A percentile compares a stretch with the other conserved stretches of the same genome.
Evolutionary conservation across 2,329 filamentous ascomycete species (phyloP).

Genomic region (Cordyceps sp.): DNA sequence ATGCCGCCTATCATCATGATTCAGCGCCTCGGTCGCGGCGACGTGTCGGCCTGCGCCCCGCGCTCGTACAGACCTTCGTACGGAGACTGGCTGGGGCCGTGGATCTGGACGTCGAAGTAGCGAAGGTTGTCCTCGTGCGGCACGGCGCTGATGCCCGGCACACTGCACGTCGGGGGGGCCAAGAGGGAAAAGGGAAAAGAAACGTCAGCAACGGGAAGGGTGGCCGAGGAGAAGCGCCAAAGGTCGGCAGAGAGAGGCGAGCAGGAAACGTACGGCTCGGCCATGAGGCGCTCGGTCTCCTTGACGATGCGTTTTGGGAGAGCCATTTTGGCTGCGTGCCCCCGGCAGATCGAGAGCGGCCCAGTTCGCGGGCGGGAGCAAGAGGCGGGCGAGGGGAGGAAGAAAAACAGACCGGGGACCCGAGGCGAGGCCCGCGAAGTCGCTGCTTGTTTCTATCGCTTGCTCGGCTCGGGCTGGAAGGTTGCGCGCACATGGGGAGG

Average conservation of each 20-base stretch:
- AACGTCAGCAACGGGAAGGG: not conserved
- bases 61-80: slow-evolving; percentile 63
- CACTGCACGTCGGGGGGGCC: too few relatives aligned
- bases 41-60: not conserved
- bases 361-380: not conserved
- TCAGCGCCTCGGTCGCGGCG: not conserved
- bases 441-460: too few relatives aligned
- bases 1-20: slow-evolving; percentile 40
- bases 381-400: not conserved
- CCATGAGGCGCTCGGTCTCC: slow-evolving; percentile 93
- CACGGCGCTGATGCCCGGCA: slow-evolving; percentile 87
- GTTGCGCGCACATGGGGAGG: too few relatives aligned
- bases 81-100: slow-evolving; percentile 80
- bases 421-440: too few relatives aligned
- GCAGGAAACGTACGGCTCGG: slow-evolving; percentile 64
- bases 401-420: slow-evolving; percentile 1
- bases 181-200: not conserved
- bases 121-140: slow-evolving; percentile 95
- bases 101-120: slow-evolving; percentile 96
- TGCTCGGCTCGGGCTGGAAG: too few relatives aligned
- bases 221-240: not conserved
- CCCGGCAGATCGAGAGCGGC: not conserved
- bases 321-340: slow-evolving; percentile 33
- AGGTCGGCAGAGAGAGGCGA: not conserved
- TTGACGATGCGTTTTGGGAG: slow-evolving; percentile 96